Evolutionary conservation across 2,329 filamentous ascomycete genomes (phyloP).

Genomic region (Cytospora mali): DNA sequence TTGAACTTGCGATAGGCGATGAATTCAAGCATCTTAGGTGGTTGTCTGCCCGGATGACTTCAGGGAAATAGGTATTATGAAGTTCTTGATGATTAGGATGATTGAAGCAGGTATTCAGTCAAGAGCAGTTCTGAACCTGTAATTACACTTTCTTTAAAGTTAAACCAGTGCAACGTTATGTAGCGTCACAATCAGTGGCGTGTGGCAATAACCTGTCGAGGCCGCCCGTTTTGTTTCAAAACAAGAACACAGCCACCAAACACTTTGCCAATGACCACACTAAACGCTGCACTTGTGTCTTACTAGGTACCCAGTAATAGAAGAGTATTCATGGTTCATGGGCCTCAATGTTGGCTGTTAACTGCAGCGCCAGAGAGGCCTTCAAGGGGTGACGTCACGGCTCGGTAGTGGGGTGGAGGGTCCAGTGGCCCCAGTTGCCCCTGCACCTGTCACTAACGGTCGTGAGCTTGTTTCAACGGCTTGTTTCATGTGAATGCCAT

Average conservation of each 20-base stretch:
- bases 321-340: background rate
- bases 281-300: conserved; percentile 3
- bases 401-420: background rate
- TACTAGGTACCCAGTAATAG: background rate
- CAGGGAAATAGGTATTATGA: background rate
- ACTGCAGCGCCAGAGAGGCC: conserved; percentile 4
- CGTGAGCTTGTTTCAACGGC: conserved; percentile 1
- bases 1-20: conserved; percentile 65
- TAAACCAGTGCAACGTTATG: conserved; percentile 7
- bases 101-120: background rate
- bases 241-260: conserved; percentile 24
- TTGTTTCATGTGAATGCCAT: conserved; percentile 19
- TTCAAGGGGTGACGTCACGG: conserved; percentile 21
- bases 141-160: conserved; percentile 12
- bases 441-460: background rate
- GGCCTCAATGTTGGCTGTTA: background rate
- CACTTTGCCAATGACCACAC: conserved; percentile 12
- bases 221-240: conserved; percentile 20
- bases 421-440: background rate
- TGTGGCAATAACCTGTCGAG: conserved; percentile 22
- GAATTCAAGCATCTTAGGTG: conserved; percentile 61
- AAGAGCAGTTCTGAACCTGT: background rate
- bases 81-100: too few species aligned
- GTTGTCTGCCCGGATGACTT: background rate
- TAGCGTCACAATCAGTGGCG: conserved; percentile 20